A percentile compares a stretch with the other conserved stretches of the same genome.
These are phyloP conservation scores for Stemphylium lycopersici DNA, from an alignment of 2,329 filamentous ascomycete species.

Conservation along the genomic window DNA sequence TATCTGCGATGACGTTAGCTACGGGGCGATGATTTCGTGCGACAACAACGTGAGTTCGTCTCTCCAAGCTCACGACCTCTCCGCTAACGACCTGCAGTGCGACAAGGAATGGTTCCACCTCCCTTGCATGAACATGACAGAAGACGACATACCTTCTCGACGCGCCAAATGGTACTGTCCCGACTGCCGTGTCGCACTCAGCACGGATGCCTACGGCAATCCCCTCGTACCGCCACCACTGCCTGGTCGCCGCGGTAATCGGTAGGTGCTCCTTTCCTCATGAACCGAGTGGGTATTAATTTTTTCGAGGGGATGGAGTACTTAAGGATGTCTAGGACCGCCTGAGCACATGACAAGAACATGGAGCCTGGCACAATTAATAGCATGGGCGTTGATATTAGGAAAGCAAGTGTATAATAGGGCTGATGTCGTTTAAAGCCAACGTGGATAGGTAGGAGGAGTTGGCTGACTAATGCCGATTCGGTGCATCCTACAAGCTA, in stretches of 20 bases:
- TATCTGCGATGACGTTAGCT: constrained; percentile 78
- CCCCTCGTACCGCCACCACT: constrained; percentile 39
- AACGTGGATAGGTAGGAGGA: no score
- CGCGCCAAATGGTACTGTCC: constrained; percentile 87
- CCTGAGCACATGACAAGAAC: constrained; percentile 1
- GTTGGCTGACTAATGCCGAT: no score
- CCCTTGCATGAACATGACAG: constrained; percentile 71
- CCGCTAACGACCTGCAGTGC: constrained; percentile 59
- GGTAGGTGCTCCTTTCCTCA: constrained; percentile 38
- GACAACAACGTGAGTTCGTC: constrained; percentile 67
- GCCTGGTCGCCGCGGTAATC: constrained; percentile 40
- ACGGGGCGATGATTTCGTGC: constrained; percentile 82
- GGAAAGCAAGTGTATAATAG: no score
- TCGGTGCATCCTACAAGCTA: not conserved
- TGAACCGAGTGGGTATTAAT: constrained; percentile 34
- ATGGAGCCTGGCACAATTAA: not conserved
- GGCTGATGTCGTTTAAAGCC: no score
- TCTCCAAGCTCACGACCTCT: not conserved
- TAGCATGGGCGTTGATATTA: not conserved
- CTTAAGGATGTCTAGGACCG: constrained; percentile 29
- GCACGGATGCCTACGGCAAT: constrained; percentile 45
- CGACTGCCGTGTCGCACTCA: constrained; percentile 60
- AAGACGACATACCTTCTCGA: constrained; percentile 67
- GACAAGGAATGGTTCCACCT: constrained; percentile 87
- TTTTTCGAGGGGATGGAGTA: constrained; percentile 44